A percentile compares a stretch with the other conserved stretches of the same genome.
Conservation (phyloP, 164 flowering plant genomes). For the Taxillus chinensis region DNA sequence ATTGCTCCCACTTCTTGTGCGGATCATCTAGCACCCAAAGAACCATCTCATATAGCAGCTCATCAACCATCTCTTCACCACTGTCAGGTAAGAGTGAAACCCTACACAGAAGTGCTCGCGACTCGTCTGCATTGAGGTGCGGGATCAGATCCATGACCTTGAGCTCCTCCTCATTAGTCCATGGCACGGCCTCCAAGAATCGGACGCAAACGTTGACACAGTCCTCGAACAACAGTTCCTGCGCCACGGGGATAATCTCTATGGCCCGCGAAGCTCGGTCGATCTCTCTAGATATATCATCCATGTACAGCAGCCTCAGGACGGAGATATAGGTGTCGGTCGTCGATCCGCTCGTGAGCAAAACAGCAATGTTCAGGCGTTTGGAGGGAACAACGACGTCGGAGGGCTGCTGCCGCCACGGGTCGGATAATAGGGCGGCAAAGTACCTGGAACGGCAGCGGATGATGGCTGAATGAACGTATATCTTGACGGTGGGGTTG, state of each 20-base stretch:
- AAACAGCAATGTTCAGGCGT: not conserved
- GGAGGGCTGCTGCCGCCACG: constrained; percentile 37
- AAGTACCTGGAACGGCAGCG: constrained; percentile 60
- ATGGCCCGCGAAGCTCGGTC: not conserved
- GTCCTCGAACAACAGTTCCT: not conserved
- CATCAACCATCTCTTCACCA: not conserved
- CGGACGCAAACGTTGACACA: not conserved
- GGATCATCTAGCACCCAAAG: not conserved
- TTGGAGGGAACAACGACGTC: not conserved
- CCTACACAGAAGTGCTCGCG: not conserved
- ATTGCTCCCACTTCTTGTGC: no score
- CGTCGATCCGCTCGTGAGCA: not conserved
- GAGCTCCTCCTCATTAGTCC: not conserved
- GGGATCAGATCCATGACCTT: not conserved
- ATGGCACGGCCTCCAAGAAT: not conserved
- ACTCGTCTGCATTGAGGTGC: not conserved
- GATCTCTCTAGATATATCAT: not conserved
- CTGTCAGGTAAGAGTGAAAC: not conserved
- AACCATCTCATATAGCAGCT: no score
- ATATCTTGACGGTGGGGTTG: constrained; percentile 22
- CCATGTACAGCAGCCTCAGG: not conserved
- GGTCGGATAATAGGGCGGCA: constrained; percentile 64
- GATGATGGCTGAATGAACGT: constrained; percentile 54
- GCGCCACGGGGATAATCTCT: not conserved
- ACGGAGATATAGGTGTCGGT: not conserved